Evolutionary conservation across 169 alveolate species (phyloP).

Genomic region (Babesia caballi): DNA sequence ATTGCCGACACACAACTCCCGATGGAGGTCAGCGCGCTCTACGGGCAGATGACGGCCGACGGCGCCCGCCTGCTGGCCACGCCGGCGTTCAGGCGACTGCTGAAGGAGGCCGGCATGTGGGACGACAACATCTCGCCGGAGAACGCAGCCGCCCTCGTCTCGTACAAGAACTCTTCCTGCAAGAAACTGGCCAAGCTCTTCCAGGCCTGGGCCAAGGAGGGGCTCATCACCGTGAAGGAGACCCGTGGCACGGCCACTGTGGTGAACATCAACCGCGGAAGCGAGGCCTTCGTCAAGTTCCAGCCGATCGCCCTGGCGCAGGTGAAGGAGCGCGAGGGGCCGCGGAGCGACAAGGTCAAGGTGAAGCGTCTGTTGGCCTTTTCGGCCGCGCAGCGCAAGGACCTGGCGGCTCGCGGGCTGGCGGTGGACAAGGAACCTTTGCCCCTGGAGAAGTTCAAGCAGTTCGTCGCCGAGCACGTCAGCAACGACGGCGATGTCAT

Average conservation of each 20-base stretch:
- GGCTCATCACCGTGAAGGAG: conserved; percentile 53
- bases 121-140: conserved; percentile 24
- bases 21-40: conserved; percentile 63
- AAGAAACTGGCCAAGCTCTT: conserved; percentile 59
- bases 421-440: conserved; percentile 45
- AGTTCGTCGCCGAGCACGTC: conserved; percentile 11
- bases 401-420: conserved; percentile 23
- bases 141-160: neutral
- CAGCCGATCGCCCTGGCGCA: neutral
- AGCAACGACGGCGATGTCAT: conserved; percentile 6
- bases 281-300: neutral
- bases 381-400: conserved; percentile 14
- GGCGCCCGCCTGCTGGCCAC: conserved; percentile 28
- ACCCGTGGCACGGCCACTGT: conserved; percentile 47
- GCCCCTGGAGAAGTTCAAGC: conserved; percentile 34
- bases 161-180: conserved; percentile 50
- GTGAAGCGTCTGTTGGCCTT: conserved; percentile 15
- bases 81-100: conserved; percentile 23
- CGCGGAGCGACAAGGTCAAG: conserved; percentile 5
- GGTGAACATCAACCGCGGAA: conserved; percentile 39
- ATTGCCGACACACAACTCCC: conserved; percentile 51
- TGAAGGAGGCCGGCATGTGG: conserved; percentile 29
- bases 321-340: neutral
- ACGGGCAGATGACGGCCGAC: conserved; percentile 58
- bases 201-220: conserved; percentile 57